These are phyloP conservation scores for Sporothrix humicola DNA, from an alignment of 2,329 filamentous ascomycete genomes.

Conservation along the genomic window DNA sequence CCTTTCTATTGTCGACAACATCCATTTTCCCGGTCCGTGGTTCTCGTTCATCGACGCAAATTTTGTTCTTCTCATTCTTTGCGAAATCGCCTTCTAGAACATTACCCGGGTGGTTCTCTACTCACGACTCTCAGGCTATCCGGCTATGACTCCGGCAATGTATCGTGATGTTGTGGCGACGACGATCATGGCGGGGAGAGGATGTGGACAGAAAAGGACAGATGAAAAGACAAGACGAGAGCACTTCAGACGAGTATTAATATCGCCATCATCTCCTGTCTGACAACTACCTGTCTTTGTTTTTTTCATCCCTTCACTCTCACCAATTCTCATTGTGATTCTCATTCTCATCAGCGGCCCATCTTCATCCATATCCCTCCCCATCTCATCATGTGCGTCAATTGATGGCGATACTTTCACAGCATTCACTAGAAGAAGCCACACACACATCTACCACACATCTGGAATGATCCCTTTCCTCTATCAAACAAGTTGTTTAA, in stretches of 20 bases:
- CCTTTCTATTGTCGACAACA: not conserved
- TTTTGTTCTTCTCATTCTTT: not conserved
- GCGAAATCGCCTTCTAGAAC: constrained; percentile 3
- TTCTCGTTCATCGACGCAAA: not conserved
- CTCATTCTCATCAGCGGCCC: too few species aligned
- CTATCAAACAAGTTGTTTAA: not conserved
- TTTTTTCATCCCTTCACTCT: too few species aligned
- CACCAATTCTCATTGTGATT: too few species aligned
- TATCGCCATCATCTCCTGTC: too few species aligned
- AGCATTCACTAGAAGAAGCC: too few species aligned
- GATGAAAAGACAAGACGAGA: constrained; percentile 5
- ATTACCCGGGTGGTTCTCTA: not conserved
- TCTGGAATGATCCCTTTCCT: not conserved
- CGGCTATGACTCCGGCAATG: constrained; percentile 5
- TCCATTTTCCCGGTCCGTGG: constrained; percentile 2
- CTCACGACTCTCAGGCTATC: not conserved
- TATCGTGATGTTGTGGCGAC: constrained; percentile 3
- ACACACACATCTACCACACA: too few species aligned
- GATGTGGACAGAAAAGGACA: not conserved
- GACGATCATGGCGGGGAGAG: not conserved
- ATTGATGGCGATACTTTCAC: too few species aligned
- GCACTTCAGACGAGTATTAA: too few species aligned
- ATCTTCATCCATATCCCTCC: too few species aligned
- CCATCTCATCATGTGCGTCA: too few species aligned
- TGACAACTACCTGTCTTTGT: too few species aligned